Base-by-base conservation (phyloP, 352 stramenopile species). In the Thraustochytrium striatum region DNA sequence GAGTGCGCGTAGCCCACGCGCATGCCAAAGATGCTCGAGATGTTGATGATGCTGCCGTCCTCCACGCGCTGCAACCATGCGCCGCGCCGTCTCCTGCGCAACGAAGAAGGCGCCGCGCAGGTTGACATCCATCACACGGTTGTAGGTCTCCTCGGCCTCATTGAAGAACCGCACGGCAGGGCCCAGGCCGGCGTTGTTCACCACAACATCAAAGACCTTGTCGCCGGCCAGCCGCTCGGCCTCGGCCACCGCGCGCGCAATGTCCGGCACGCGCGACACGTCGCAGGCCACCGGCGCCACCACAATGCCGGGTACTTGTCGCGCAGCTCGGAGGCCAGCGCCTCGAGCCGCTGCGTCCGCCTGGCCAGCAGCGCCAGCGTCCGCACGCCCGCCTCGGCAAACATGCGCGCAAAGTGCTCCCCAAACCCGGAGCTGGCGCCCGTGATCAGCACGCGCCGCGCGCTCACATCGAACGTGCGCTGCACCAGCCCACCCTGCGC, bases 391-490 rank as follows among this genome's bases (percentile, higher is more conserved):
- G 72, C 58, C 19, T 82, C 35, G 32, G 62, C 62, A 32, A 81
- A 81, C 41, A 78, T 79, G 13, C 47, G 21, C n/a, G 72, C 72
- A 69, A 81, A 81, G 41, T 81, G 72, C 72, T 81, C 72, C 5
- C 72, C 72, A 72, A 81, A 81, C 3, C 72, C 72, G 52, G 30
- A 61, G 59, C 59, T 79, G 7, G 72, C 72, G 32, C 72, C 72
- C 28, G 72, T 81, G 35, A 81, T 81, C 3, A 81, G 72, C 7
- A 81, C 39, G 1, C 25, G n/a, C 41, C 33, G 38, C 13, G 21
- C 28, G 1, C 30, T 39, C 35, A 81, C 58, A 39, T 81, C 72
- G 28, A 81, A 81, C 28, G 33, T 79, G n/a, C n/a, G n/a, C n/a
- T n/a, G n/a, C n/a, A n/a, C n/a, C n/a, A n/a, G n/a, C n/a, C n/a